Evolutionary conservation across 2,329 filamentous ascomycete genomes (phyloP), one percentile per base, ranked within the genome.

Genomic region (Hypoxylon sp.): DNA sequence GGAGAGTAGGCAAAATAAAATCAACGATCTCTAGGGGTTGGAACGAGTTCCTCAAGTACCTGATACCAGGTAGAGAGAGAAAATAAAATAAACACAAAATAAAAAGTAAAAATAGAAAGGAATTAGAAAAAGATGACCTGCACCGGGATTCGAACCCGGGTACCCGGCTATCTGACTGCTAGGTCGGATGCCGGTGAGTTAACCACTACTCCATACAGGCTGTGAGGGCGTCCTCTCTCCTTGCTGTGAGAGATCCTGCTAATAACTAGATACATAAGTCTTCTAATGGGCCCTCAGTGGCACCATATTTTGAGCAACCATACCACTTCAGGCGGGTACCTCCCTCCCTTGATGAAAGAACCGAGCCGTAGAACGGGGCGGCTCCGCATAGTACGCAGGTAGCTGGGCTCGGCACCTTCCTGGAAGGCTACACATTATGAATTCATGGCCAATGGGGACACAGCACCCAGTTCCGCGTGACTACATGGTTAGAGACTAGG

Each of bases 131-230:
- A 31, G 13, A 27, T 13, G 29, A 62, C 68, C 65, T 59, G 37
- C 61, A 58, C 65, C 59, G 59, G 65, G 68, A 65, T 63, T 70
- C 65, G 68, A 68, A 70, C 68, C 65, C 65, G 59, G 54, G 68
- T 68, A 37, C 48, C 57, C 65, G 68, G 61, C 58, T 70, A 7
- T 53, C 61, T 58, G 29, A 65, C 58, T 31, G 31, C 55, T 24
- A 44, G 61, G 57, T 68, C 68, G 68, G 68, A 68, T 48, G 39
- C 68, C 68, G 65, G 44, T 57, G 54, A 70, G 68, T 70, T 70
- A 70, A 70, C 68, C 68, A 63, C 68, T 70, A 70, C 68, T 70
- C 51, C 65, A 70, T 55, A 29, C 55, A 62, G 65, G 65, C 32
- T 54, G 19, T 57, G 29, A 50, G 27, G 11, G 5, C 5, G 2